These are phyloP conservation scores for Rhododendron ferrugineum DNA, from an alignment of 148 eudicot species.

Conservation along the genomic window DNA sequence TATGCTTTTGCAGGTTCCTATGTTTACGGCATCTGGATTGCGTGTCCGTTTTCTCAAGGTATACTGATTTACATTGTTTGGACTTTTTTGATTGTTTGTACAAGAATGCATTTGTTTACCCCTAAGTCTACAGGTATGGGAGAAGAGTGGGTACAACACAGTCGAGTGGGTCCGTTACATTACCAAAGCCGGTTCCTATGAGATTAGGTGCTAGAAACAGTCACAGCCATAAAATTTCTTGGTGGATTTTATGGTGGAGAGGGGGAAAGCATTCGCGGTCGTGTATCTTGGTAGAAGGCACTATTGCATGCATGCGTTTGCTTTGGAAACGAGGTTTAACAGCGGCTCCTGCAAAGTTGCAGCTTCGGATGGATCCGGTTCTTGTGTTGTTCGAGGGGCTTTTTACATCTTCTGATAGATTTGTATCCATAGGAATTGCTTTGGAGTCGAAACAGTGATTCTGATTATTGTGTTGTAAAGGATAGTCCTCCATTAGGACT, in stretches of 20 bases:
- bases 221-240: background rate
- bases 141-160: slow-evolving; percentile 93
- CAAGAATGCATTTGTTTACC: background rate
- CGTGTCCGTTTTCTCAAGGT: slow-evolving; percentile 98
- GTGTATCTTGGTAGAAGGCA: background rate
- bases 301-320: background rate
- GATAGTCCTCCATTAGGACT: slow-evolving; percentile 14
- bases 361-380: background rate
- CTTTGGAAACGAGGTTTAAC: background rate
- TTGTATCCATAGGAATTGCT: background rate
- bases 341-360: background rate
- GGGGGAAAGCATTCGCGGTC: background rate
- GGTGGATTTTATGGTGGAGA: background rate
- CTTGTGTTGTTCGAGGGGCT: background rate
- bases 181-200: slow-evolving; percentile 93
- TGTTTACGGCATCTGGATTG: slow-evolving; percentile 98
- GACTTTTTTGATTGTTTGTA: background rate
- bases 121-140: slow-evolving; percentile 62
- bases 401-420: background rate
- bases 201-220: slow-evolving; percentile 39
- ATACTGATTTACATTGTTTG: background rate
- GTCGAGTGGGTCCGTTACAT: slow-evolving; percentile 99
- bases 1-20: slow-evolving; percentile 67
- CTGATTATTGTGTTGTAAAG: slow-evolving; percentile 8
- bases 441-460: slow-evolving; percentile 7